A percentile compares a stretch with the other conserved stretches of the same genome.
Evolutionary conservation across 805 yeast genomes (phyloP).

Genomic region (Zygosaccharomyces bailii): DNA sequence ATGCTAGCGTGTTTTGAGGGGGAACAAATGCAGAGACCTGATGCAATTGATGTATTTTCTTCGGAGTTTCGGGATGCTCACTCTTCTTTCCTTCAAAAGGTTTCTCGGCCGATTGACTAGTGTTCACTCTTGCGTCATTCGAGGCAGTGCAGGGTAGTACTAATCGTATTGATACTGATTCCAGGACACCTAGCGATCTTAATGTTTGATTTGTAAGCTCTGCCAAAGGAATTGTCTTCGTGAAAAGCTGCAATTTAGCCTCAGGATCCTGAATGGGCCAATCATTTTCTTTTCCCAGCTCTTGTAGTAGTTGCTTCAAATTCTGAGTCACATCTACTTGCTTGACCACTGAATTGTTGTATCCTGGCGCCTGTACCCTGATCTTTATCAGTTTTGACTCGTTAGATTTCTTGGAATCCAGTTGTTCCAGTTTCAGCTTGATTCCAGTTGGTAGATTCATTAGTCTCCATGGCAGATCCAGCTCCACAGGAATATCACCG

Average conservation of each 20-base stretch:
- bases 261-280: slow-evolving; percentile 12
- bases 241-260: slow-evolving; percentile 26
- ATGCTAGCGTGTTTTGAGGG: slow-evolving; percentile 12
- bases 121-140: neutral
- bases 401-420: neutral
- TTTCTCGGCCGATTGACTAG: neutral
- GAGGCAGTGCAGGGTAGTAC: neutral
- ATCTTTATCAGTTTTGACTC: slow-evolving; percentile 25
- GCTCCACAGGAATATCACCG: slow-evolving; percentile 35
- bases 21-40: slow-evolving; percentile 26
- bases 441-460: slow-evolving; percentile 45
- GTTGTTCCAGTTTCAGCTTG: slow-evolving; percentile 35
- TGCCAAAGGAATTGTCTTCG: slow-evolving; percentile 15
- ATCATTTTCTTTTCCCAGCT: slow-evolving; percentile 14
- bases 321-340: slow-evolving; percentile 23
- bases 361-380: slow-evolving; percentile 31
- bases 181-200: slow-evolving; percentile 20
- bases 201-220: slow-evolving; percentile 18
- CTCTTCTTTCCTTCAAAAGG: neutral
- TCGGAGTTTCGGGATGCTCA: neutral
- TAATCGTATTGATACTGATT: slow-evolving; percentile 16
- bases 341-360: slow-evolving; percentile 23
- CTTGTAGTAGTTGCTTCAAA: slow-evolving; percentile 19
- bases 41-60: slow-evolving; percentile 15
- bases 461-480: slow-evolving; percentile 43